A percentile compares a stretch with the other conserved stretches of the same genome.
phyloP scores from a whole-genome alignment of 495 filamentous ascomycete genomes.

The Durotheca rogersii region DNA sequence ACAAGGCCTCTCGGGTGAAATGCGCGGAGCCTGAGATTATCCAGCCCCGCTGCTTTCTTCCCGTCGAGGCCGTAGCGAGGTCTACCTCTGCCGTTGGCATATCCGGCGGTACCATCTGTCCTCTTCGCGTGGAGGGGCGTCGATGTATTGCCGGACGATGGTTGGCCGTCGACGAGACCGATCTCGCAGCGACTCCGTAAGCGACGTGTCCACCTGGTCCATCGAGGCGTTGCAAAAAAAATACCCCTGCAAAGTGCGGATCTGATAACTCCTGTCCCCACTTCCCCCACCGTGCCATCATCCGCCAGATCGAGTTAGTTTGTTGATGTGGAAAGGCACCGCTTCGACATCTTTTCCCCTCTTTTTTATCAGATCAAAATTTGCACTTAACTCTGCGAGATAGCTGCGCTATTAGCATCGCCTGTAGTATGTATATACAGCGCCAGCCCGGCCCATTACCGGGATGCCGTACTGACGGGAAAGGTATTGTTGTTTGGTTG shows the following conservation, averaged over 20 bases:
- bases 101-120: too few species aligned
- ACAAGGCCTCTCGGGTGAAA: too few species aligned
- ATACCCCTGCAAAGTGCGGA: conserved; percentile 32
- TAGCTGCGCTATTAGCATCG: not conserved
- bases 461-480: too few species aligned
- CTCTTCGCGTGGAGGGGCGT: not conserved
- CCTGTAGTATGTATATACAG: too few species aligned
- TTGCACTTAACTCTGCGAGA: not conserved
- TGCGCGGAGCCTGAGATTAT: too few species aligned
- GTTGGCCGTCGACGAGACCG: not conserved
- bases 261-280: conserved; percentile 34
- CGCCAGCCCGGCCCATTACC: too few species aligned
- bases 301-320: too few species aligned
- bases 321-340: conserved; percentile 27
- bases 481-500: too few species aligned
- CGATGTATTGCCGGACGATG: not conserved
- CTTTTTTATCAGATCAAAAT: conserved; percentile 15
- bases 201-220: too few species aligned
- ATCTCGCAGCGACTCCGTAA: not conserved
- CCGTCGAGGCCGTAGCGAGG: not conserved
- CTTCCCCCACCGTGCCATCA: conserved; percentile 7
- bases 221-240: too few species aligned
- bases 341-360: conserved; percentile 1
- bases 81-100: too few species aligned
- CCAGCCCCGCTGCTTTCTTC: too few species aligned